phyloP scores from a whole-genome alignment of 2,329 filamentous ascomycete genomes.

The Hypoxylon sp. region DNA sequence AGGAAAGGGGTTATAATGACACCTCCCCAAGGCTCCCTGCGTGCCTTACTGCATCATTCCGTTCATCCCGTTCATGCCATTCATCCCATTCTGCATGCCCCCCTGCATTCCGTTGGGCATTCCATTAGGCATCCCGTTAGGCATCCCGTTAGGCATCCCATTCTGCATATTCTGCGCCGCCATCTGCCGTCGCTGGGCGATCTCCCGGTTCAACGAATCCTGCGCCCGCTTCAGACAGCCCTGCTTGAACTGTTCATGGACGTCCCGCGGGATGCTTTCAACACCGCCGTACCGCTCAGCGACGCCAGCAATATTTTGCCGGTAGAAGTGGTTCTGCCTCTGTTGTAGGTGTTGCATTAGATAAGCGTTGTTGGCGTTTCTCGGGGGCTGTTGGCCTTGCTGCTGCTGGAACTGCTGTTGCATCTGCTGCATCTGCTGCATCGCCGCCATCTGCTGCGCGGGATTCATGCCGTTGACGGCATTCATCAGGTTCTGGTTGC shows the following conservation, averaged over 20 bases:
- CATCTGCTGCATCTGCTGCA: conserved; percentile 47
- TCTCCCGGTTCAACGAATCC: conserved; percentile 40
- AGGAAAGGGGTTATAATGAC: background rate
- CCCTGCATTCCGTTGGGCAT: conserved; percentile 52
- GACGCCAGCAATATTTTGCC: conserved; percentile 53
- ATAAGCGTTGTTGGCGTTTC: conserved; percentile 9
- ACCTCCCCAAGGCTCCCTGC: conserved; percentile 46
- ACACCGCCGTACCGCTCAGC: conserved; percentile 55
- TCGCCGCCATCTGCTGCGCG: conserved; percentile 27
- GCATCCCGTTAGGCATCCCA: conserved; percentile 43
- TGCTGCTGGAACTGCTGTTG: conserved; percentile 17
- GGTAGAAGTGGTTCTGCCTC: conserved; percentile 55
- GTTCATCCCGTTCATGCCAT: conserved; percentile 28
- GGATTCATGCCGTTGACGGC: conserved; percentile 19
- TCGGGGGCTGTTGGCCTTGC: background rate
- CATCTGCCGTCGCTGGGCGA: conserved; percentile 53
- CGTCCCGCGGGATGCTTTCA: conserved; percentile 61
- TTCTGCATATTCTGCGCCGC: conserved; percentile 64
- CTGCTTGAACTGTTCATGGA: conserved; percentile 59
- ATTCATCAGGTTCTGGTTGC: background rate
- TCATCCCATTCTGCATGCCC: conserved; percentile 42
- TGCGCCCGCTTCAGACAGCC: conserved; percentile 56
- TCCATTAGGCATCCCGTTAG: conserved; percentile 52
- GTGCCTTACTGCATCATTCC: conserved; percentile 63
- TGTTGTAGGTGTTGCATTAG: conserved; percentile 51